Evolutionary conservation across 1,139 yeast genomes (phyloP).

Genomic region (Komagataea norvegica): DNA sequence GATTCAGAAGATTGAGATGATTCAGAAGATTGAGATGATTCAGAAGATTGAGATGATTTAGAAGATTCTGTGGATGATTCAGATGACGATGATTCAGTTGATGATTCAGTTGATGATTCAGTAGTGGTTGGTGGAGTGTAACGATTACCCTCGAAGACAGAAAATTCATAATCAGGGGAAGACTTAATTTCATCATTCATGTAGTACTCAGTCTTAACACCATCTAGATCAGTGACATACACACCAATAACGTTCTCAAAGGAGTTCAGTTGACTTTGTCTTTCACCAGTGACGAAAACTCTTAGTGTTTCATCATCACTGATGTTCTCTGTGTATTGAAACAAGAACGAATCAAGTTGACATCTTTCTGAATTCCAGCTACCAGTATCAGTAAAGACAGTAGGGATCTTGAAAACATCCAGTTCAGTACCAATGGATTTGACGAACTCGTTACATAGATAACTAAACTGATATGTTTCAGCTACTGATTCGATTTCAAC

Average conservation of each 20-base stretch:
- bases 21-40: too few relatives aligned
- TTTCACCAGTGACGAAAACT: conserved; percentile 1
- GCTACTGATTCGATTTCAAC: conserved; percentile 2
- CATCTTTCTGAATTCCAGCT: background rate
- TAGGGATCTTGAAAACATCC: conserved; percentile 6
- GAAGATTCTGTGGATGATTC: too few relatives aligned
- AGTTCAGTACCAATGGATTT: conserved; percentile 6
- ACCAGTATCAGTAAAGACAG: conserved; percentile 3
- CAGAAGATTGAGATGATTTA: too few relatives aligned
- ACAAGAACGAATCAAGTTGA: background rate
- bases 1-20: background rate
- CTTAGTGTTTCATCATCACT: conserved; percentile 1
- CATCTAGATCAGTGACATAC: too few relatives aligned
- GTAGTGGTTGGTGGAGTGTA: background rate
- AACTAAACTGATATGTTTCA: conserved; percentile 4
- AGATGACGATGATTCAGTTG: background rate
- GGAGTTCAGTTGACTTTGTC: too few relatives aligned
- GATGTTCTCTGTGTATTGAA: background rate
- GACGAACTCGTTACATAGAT: conserved; percentile 2
- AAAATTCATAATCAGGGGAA: background rate
- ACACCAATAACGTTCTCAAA: too few relatives aligned
- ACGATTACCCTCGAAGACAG: background rate
- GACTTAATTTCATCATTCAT: too few relatives aligned
- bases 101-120: background rate
- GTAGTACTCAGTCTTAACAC: too few relatives aligned